These are phyloP conservation scores for Zelopaecilomyces penicillatus DNA, from an alignment of 2,329 filamentous ascomycete species.

Conservation along the genomic window DNA sequence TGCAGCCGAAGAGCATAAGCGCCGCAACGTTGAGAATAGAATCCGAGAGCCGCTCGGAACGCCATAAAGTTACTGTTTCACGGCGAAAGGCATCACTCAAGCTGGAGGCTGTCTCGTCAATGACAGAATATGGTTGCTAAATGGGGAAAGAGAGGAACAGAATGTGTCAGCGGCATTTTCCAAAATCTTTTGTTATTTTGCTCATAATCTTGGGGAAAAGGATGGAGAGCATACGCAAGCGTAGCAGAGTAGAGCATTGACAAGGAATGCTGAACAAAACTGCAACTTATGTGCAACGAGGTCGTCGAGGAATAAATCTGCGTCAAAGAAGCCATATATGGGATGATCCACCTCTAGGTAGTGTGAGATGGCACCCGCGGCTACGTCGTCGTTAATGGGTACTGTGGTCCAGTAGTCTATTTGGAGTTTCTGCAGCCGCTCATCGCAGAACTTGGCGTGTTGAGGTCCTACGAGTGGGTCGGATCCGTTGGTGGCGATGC, in stretches of 20 bases:
- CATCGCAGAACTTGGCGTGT: slow-evolving; percentile 1
- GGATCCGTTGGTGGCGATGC: neutral
- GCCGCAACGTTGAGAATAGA: neutral
- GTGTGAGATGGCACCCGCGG: slow-evolving; percentile 21
- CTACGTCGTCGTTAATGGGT: slow-evolving; percentile 18
- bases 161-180: too few species aligned
- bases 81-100: too few species aligned
- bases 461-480: neutral
- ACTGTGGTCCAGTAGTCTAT: slow-evolving; percentile 26
- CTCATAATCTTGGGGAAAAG: neutral
- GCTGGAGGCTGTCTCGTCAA: too few species aligned
- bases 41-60: neutral
- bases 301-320: slow-evolving; percentile 24
- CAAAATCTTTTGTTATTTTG: too few species aligned
- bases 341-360: slow-evolving; percentile 27
- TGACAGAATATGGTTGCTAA: too few species aligned
- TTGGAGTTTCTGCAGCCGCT: slow-evolving; percentile 15
- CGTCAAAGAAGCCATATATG: slow-evolving; percentile 25
- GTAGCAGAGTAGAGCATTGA: slow-evolving; percentile 23
- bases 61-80: neutral
- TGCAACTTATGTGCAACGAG: slow-evolving; percentile 15
- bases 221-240: slow-evolving; percentile 18
- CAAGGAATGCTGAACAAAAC: slow-evolving; percentile 25
- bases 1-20: neutral
- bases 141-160: too few species aligned